Evolutionary conservation across 2,329 filamentous ascomycete genomes (phyloP), one percentile per base, ranked within the genome.

Genomic region (Amylocarpus encephaloides): DNA sequence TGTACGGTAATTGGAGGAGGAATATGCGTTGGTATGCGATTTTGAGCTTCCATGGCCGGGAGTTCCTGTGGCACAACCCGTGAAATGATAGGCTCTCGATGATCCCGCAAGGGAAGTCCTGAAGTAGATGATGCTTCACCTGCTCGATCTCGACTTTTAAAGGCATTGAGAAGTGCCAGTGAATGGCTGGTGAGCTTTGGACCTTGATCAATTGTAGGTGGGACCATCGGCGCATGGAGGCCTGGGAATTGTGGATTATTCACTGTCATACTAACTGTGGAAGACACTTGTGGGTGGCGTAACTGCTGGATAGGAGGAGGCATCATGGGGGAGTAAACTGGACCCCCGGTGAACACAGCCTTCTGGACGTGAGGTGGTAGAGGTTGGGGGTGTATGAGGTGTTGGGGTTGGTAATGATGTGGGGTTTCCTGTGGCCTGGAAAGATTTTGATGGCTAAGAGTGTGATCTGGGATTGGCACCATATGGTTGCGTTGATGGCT

Each of bases 291-390:
- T 18, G 15, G 19, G 29, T 46, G 48, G 32, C 46, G 54, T 15
- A 59, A 54, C 35, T 60, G 54, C 36, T 62, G 59, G 33, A 59
- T 46, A 42, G 66, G 58, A 38, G 66, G 65, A 22, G 66, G 60
- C 35, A 65, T 59, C 54, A 57, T 60, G 49, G 57, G 60, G 46
- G 56, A 49, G 56, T 65, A 43, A 63, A 66, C 41, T 58, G 62
- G 41, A 58, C 64, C 52, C 62, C 68, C 22, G 66, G 73, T 71
- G 39, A 79, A 74, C 49, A 78, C 67, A 6, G 73, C 71, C 53
- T 74, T 73, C 51, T 80, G 78, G 1, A 79, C 75, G 42, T 79
- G 76, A 6, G 76, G 78, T 26, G 77, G 78, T 10, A 65, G 54
- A 43, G 66, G 65, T 52, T 68, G 66, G 11, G 65, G 64, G 46